Percentiles rank a stretch among this genome's conserved stretches.
Conservation (phyloP, 1,284 basidiomycete genomes). For the Rhodotorula sp. region DNA sequence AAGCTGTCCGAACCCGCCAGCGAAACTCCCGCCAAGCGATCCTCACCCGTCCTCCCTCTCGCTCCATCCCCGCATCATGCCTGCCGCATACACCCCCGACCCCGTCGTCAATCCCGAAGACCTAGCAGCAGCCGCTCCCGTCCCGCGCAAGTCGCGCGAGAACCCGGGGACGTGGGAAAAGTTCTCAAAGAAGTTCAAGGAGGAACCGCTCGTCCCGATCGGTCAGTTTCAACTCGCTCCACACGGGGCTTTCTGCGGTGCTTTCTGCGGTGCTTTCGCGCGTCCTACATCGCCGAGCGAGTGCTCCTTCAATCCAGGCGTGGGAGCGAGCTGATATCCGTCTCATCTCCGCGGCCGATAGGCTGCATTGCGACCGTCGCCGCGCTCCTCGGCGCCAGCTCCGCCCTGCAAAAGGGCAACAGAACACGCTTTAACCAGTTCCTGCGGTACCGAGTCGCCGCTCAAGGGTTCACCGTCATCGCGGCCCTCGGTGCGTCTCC, state of each 20-base stretch:
- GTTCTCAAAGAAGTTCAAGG: constrained; percentile 42
- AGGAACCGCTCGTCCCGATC: constrained; percentile 45
- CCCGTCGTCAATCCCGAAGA: constrained; percentile 18
- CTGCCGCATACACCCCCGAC: constrained; percentile 32
- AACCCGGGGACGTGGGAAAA: constrained; percentile 33
- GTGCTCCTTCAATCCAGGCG: not conserved
- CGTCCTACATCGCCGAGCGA: too few relatives aligned
- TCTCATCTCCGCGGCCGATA: constrained; percentile 8
- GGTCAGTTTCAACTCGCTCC: constrained; percentile 24
- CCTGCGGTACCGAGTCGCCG: constrained; percentile 43
- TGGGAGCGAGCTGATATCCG: not conserved
- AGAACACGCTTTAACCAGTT: constrained; percentile 45
- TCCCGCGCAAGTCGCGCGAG: constrained; percentile 1
- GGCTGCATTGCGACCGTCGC: constrained; percentile 43
- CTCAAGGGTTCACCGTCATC: constrained; percentile 45
- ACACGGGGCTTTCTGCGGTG: too few relatives aligned
- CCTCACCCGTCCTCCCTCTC: not conserved
- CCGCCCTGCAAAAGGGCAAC: constrained; percentile 44
- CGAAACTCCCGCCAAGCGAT: too few relatives aligned
- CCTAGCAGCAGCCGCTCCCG: not conserved
- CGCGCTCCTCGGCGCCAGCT: constrained; percentile 43
- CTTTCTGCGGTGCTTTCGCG: too few relatives aligned
- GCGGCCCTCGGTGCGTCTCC: constrained; percentile 26
- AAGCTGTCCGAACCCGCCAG: too few relatives aligned
- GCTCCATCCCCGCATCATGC: constrained; percentile 5